These are phyloP conservation scores for Tripidium arundinaceum DNA, from an alignment of 202 grass and related monocot genomes.

Conservation along the genomic window DNA sequence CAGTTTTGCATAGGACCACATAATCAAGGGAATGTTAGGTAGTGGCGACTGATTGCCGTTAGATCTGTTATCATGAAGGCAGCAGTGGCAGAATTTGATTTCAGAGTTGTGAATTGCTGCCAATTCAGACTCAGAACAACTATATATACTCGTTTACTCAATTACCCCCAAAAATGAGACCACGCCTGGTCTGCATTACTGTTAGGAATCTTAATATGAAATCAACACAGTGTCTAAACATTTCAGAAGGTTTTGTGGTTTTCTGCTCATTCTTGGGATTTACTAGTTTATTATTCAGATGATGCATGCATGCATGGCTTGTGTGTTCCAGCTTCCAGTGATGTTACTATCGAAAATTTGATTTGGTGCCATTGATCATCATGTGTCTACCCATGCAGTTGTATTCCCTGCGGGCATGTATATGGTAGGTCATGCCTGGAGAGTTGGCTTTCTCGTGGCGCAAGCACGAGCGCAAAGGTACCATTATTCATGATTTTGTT, in stretches of 20 bases:
- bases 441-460: not conserved
- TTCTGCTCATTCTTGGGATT: not conserved
- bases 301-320: not conserved
- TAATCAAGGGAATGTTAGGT: not conserved
- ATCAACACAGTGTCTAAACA: not conserved
- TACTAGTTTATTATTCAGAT: not conserved
- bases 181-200: not conserved
- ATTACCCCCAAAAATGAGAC: not conserved
- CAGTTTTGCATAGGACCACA: not conserved
- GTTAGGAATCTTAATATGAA: not conserved
- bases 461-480: not conserved
- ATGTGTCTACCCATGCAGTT: not conserved
- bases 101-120: not conserved
- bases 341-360: not conserved
- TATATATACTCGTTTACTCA: not conserved
- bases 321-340: not conserved
- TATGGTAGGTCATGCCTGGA: not conserved
- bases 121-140: not conserved
- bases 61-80: not conserved
- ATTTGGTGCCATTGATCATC: not conserved
- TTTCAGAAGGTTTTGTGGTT: not conserved
- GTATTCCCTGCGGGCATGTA: constrained; percentile 9
- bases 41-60: not conserved
- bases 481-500: not conserved
- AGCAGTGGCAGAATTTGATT: not conserved